A percentile compares a stretch with the other conserved stretches of the same genome.
These are phyloP conservation scores for Phylloporus sp. DNA, from an alignment of 768 basidiomycete species.

Conservation along the genomic window DNA sequence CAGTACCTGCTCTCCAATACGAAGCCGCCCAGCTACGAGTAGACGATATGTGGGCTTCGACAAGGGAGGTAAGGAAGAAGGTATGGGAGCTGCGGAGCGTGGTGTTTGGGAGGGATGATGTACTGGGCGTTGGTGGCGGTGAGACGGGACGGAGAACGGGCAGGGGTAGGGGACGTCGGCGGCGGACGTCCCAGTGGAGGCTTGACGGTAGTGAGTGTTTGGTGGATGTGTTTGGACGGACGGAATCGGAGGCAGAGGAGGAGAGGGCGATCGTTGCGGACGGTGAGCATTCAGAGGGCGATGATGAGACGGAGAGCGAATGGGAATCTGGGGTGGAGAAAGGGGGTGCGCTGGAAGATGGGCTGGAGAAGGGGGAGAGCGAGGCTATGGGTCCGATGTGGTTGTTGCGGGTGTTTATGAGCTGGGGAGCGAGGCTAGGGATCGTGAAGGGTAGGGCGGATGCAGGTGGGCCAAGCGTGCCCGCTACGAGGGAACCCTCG, in stretches of 20 bases:
- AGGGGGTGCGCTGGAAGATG: slow-evolving; percentile 10
- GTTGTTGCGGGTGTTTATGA: slow-evolving; percentile 72
- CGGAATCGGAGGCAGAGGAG: slow-evolving; percentile 75
- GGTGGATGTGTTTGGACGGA: slow-evolving; percentile 67
- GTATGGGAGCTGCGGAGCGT: slow-evolving; percentile 63
- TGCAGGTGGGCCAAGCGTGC: slow-evolving; percentile 12
- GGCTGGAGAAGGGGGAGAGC: slow-evolving; percentile 39
- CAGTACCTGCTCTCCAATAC: slow-evolving; percentile 52
- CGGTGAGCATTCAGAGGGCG: slow-evolving; percentile 29
- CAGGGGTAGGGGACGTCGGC: slow-evolving; percentile 52
- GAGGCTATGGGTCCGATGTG: slow-evolving; percentile 72
- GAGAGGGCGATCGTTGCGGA: slow-evolving; percentile 40
- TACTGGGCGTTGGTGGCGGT: slow-evolving; percentile 40
- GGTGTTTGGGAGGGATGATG: slow-evolving; percentile 63
- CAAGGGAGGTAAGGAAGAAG: slow-evolving; percentile 55
- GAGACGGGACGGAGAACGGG: slow-evolving; percentile 27
- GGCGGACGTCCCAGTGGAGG: slow-evolving; percentile 51
- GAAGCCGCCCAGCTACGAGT: slow-evolving; percentile 68
- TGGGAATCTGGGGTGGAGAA: slow-evolving; percentile 22
- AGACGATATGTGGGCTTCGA: slow-evolving; percentile 63
- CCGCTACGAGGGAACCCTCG: slow-evolving; percentile 16
- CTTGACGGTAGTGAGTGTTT: slow-evolving; percentile 58
- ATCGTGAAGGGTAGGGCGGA: slow-evolving; percentile 29
- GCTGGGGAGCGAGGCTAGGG: slow-evolving; percentile 68
- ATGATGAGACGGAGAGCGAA: slow-evolving; percentile 30